Base-by-base conservation (phyloP, 73 alveolate genomes). In the Diophrys appendiculata region DNA sequence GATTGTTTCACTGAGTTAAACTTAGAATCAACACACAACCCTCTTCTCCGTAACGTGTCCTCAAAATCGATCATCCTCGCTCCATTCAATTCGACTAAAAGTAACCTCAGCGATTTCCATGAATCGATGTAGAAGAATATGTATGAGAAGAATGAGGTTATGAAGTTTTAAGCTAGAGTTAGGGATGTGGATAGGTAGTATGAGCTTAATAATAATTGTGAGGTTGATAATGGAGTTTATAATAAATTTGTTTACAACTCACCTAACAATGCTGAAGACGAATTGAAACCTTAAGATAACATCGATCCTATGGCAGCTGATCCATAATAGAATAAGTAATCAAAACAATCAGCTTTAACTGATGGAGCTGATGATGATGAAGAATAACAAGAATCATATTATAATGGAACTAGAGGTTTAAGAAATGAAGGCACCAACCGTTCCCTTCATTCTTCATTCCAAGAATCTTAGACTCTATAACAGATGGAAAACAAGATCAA, bases 171-270 rank as follows among this genome's bases (percentile, higher is more conserved):
- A 54, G 92, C 92, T 24, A 78, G 90, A 77, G 94, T 88, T 18
- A 90, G 92, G 72, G 98, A 93, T 30, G 83, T 89, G 64, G 92
- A 93, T 83, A 92, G 96, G 72, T 72, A 87, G 78, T 93, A 93
- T 81, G 98, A 93, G 83, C 80, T 81, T 75, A 78, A 86, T 81
- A 93, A 93, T 82, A 93, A 93, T 79, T 83, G 86, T 65, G 98
- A 93, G 77, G 82, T 90, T 23, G 98, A 93, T 78, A 93, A 93
- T 76, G 98, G 98, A 0, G 95, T 93, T 18, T 85, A 78, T 30
- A 85, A 85, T 71, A 85, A 85, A 70, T 84, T 65, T 29, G 88
- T 79, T n/a, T 70, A 75, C 53, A 78, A 77, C 28, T 27, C 64
- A 53, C 82, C 82, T 5, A 68, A 83, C 28, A 32, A 65, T 60